Conservation (phyloP, 1,139 yeast genomes). For the Candida freyschussii region DNA sequence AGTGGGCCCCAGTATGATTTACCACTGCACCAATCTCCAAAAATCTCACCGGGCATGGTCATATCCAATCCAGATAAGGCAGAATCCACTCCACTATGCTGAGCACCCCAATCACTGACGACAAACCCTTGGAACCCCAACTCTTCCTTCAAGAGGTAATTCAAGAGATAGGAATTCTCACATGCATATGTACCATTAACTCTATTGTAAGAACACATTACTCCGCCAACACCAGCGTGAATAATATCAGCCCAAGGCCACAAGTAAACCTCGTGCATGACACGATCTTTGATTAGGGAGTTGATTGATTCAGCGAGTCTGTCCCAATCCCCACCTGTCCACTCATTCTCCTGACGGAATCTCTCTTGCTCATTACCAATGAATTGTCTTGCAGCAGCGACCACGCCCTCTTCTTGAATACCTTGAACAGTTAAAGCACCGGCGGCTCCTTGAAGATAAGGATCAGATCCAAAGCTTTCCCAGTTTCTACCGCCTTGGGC, state of each 20-base stretch:
- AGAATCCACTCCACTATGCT: constrained; percentile 52
- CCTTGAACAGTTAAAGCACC: constrained; percentile 53
- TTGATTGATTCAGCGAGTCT: constrained; percentile 37
- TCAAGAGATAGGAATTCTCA: constrained; percentile 54
- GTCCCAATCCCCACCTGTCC: constrained; percentile 42
- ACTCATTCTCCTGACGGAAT: constrained; percentile 55
- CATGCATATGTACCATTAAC: constrained; percentile 58
- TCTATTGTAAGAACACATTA: constrained; percentile 59
- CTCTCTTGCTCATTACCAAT: constrained; percentile 64
- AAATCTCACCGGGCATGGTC: constrained; percentile 63
- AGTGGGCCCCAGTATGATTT: constrained; percentile 56
- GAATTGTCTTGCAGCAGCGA: constrained; percentile 51
- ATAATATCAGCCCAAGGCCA: constrained; percentile 68
- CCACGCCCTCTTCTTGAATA: constrained; percentile 53
- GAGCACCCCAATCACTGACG: constrained; percentile 64
- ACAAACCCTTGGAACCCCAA: constrained; percentile 66
- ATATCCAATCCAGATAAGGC: constrained; percentile 60
- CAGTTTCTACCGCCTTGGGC: constrained; percentile 65
- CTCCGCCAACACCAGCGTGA: constrained; percentile 55
- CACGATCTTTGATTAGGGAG: constrained; percentile 55
- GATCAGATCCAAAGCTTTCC: constrained; percentile 65
- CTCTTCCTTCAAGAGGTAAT: constrained; percentile 54
- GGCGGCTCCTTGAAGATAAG: constrained; percentile 54
- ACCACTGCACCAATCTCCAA: constrained; percentile 50
- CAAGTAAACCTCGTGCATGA: constrained; percentile 57